Evolutionary conservation across 441 rosid species (phyloP), one percentile per base, ranked within the genome.

Genomic region (Euphorbia schlechtendalii): DNA sequence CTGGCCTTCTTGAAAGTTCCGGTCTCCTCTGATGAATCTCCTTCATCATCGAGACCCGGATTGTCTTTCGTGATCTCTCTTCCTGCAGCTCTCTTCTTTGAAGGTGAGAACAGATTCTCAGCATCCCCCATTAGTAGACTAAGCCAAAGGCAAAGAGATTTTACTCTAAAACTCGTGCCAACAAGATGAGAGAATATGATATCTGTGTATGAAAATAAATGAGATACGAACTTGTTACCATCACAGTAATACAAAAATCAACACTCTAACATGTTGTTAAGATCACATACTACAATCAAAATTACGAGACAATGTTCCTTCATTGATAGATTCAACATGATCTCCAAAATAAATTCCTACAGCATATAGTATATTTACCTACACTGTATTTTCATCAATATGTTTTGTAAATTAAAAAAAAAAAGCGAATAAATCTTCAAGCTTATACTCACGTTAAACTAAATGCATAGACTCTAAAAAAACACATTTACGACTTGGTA

Each of bases 11-110:
- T 82, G 75, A 92, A 92, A 68, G 96, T 89, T 69, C 86, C 89
- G 55, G 73, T 64, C 76, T 81, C 91, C 60, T 83, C 96, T 64
- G 68, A 36, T 59, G 81, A 67, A 64, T 84, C 88, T 40, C 83
- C 90, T 20, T 92, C 88, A n/a, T 92, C 98, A 80, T 92, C 96
- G 59, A 87, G 90, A 28, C 86, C 95, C 74, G 93, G 91, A 64
- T 84, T 83, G 18, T 92, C 96, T 46, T 81, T 84, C 58, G 94
- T 83, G 27, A 92, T 79, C 71, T 92, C 93, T 65, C 88, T 82
- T 66, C 84, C 85, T 48, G 98, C 96, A 66, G 84, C 88, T 72
- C 98, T 89, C 86, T 92, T 92, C 87, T 84, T 92, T 52, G 96
- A 86, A 74, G 93, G 73, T 30, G 90, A 87, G 72, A 87, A 83